phyloP scores from a whole-genome alignment of 2,329 filamentous ascomycete genomes.

The Aspergillus viridinutans region DNA sequence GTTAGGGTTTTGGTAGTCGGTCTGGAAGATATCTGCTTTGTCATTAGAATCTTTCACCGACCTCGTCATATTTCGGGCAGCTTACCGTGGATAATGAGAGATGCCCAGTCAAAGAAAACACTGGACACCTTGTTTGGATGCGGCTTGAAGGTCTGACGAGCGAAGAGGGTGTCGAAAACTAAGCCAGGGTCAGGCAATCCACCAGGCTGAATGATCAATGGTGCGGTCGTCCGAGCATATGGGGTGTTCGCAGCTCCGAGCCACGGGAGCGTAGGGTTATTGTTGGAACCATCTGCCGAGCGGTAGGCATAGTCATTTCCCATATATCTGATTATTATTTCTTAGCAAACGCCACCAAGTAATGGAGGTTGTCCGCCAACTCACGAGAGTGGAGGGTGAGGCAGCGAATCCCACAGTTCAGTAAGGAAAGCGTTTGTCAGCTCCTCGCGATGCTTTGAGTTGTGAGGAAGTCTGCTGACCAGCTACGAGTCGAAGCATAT shows the following conservation, averaged over 20 bases:
- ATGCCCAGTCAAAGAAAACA: conserved; percentile 68
- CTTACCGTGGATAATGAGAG: conserved; percentile 66
- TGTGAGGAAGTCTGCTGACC: conserved; percentile 59
- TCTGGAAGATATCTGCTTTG: conserved; percentile 63
- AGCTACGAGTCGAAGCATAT: conserved; percentile 40
- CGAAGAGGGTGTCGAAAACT: conserved; percentile 43
- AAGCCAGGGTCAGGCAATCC: conserved; percentile 63
- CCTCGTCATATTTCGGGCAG: neutral
- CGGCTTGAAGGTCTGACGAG: conserved; percentile 39
- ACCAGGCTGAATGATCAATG: conserved; percentile 56
- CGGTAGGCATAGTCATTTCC: conserved; percentile 61
- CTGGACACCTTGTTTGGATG: conserved; percentile 71
- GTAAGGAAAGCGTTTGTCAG: conserved; percentile 66
- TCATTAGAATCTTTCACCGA: neutral
- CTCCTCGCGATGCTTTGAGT: conserved; percentile 58
- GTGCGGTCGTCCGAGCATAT: conserved; percentile 63
- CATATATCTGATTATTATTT: conserved; percentile 31
- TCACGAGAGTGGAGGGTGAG: conserved; percentile 67
- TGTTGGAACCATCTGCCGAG: conserved; percentile 66
- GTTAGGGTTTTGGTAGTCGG: conserved; percentile 57
- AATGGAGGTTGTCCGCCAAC: conserved; percentile 2
- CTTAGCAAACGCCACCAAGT: conserved; percentile 8
- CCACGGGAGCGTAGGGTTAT: conserved; percentile 63
- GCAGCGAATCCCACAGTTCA: conserved; percentile 66
- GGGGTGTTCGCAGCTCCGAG: conserved; percentile 64